A percentile compares a stretch with the other conserved stretches of the same genome.
phyloP scores from a whole-genome alignment of 495 filamentous ascomycete genomes.

The Thermochaetoides thermophila region DNA sequence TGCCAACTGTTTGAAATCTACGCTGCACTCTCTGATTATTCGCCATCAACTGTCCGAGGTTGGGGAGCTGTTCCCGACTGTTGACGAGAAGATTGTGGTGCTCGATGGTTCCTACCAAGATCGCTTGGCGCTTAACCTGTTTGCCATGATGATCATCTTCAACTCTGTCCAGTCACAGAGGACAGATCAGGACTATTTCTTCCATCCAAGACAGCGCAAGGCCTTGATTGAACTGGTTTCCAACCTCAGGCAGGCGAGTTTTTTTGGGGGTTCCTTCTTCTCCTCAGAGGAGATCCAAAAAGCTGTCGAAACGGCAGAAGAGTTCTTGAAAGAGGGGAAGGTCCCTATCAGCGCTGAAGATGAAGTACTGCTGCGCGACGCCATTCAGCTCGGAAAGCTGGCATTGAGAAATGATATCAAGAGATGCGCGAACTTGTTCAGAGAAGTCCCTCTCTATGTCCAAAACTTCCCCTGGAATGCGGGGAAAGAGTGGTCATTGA shows the following conservation, averaged over 20 bases:
- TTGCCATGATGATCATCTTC: constrained; percentile 62
- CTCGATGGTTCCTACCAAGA: constrained; percentile 76
- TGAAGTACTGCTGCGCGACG: constrained; percentile 40
- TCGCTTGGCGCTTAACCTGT: constrained; percentile 67
- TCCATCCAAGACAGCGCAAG: constrained; percentile 55
- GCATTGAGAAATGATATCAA: constrained; percentile 47
- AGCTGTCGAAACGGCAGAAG: constrained; percentile 45
- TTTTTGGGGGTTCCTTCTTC: constrained; percentile 73
- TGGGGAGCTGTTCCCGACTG: constrained; percentile 45
- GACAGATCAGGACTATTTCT: constrained; percentile 74
- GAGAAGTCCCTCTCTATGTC: constrained; percentile 66
- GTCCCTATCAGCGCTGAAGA: constrained; percentile 43
- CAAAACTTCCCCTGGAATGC: constrained; percentile 40
- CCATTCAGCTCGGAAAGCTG: constrained; percentile 44
- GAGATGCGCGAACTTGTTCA: constrained; percentile 46
- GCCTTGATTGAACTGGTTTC: constrained; percentile 49
- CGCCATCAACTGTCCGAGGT: constrained; percentile 63
- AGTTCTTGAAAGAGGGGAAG: constrained; percentile 43
- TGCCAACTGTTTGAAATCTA: constrained; percentile 47
- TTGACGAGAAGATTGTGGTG: constrained; percentile 56
- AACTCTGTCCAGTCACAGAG: constrained; percentile 87
- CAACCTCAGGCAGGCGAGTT: constrained; percentile 76
- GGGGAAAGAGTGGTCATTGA: constrained; percentile 50
- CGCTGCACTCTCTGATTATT: constrained; percentile 64
- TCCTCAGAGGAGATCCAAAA: constrained; percentile 42